Percentiles rank a stretch among this genome's conserved stretches.
Evolutionary conservation across 2,329 filamentous ascomycete species (phyloP).

Genomic region (Harringtonia lauricola): DNA sequence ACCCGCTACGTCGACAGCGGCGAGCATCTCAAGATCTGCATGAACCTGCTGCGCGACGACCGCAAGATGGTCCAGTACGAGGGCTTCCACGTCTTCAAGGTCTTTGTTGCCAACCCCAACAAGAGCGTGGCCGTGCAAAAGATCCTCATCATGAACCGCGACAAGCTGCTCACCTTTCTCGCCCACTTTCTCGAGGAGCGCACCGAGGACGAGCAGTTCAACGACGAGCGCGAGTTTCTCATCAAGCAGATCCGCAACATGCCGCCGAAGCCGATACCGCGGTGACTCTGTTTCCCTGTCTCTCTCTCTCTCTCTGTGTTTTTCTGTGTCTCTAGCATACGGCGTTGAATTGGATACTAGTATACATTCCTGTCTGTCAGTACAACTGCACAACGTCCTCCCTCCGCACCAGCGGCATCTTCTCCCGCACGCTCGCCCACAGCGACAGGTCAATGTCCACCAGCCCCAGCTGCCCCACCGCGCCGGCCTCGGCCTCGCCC

Average conservation of each 20-base stretch:
- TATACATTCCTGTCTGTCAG: no score
- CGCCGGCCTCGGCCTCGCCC: constrained; percentile 18
- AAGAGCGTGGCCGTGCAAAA: constrained; percentile 94
- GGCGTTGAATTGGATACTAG: no score
- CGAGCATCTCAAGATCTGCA: constrained; percentile 94
- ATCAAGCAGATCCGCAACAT: constrained; percentile 82
- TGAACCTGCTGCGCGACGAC: constrained; percentile 93
- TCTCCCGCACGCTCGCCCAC: constrained; percentile 34
- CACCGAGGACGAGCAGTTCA: constrained; percentile 96
- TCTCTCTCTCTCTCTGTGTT: no score
- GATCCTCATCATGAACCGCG: constrained; percentile 91
- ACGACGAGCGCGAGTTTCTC: constrained; percentile 92
- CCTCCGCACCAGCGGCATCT: constrained; percentile 41
- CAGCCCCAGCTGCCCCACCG: constrained; percentile 38
- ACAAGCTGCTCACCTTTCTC: constrained; percentile 79
- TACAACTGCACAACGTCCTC: constrained; percentile 28
- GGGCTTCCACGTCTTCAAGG: constrained; percentile 98
- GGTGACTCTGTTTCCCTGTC: constrained; percentile 25
- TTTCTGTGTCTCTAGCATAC: no score
- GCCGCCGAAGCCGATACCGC: constrained; percentile 44
- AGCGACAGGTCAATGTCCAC: constrained; percentile 41
- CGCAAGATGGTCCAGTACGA: constrained; percentile 99
- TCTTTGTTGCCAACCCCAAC: constrained; percentile 97
- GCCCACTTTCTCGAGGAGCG: constrained; percentile 88
- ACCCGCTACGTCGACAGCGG: constrained; percentile 91